Evolutionary conservation across 768 basidiomycete genomes (phyloP).

Genomic region (Brasilioporus rufonigricans): DNA sequence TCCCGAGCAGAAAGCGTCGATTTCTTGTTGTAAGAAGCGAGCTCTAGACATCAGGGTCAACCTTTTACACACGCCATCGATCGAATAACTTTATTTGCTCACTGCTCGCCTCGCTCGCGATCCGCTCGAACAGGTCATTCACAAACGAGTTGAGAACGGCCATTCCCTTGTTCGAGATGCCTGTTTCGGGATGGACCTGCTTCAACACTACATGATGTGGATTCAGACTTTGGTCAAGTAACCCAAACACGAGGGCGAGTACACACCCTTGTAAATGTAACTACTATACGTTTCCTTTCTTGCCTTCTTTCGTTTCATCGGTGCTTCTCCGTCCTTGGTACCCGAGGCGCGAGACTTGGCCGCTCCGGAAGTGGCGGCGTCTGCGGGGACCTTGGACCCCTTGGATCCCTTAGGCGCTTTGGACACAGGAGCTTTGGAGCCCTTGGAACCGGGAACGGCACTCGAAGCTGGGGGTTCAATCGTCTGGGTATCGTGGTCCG

Average conservation of each 20-base stretch:
- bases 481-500: not conserved
- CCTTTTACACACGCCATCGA: not conserved
- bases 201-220: slow-evolving; percentile 43
- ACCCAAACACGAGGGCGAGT: not conserved
- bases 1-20: slow-evolving; percentile 73
- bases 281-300: slow-evolving; percentile 60
- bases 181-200: slow-evolving; percentile 74
- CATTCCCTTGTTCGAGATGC: slow-evolving; percentile 70
- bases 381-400: no score
- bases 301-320: slow-evolving; percentile 55
- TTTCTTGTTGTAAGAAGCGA: slow-evolving; percentile 69
- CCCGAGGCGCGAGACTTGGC: not conserved
- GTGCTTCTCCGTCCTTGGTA: slow-evolving; percentile 31
- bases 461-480: not conserved
- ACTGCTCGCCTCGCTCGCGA: slow-evolving; percentile 53
- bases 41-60: slow-evolving; percentile 35
- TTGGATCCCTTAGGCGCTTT: slow-evolving; percentile 58
- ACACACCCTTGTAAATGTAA: slow-evolving; percentile 61
- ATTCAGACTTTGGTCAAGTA: not conserved
- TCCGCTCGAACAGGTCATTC: slow-evolving; percentile 61
- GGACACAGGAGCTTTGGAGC: slow-evolving; percentile 36
- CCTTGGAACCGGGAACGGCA: slow-evolving; percentile 31
- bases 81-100: slow-evolving; percentile 11
- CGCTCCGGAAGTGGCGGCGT: slow-evolving; percentile 23
- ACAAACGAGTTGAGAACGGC: slow-evolving; percentile 60